Evolutionary conservation across 1,139 yeast species (phyloP).

Genomic region (Yamadazyma sp.): DNA sequence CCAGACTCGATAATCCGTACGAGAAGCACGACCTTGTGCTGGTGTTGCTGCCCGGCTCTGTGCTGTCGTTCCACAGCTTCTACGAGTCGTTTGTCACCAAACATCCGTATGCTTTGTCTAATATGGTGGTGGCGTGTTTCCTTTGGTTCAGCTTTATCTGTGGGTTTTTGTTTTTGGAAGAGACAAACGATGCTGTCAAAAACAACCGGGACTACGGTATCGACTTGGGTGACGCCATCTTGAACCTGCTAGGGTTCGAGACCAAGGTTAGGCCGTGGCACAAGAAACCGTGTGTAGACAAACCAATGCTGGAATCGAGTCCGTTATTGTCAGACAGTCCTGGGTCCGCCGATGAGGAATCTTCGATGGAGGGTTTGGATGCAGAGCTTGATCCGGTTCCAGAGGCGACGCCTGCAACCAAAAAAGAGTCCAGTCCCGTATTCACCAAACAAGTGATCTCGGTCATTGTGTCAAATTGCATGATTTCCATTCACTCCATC

Average conservation of each 20-base stretch:
- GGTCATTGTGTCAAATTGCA: constrained; percentile 13
- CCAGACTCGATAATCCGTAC: constrained; percentile 16
- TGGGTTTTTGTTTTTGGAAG: constrained; percentile 57
- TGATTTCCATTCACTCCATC: constrained; percentile 39
- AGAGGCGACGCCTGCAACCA: constrained; percentile 1
- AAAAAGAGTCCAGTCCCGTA: background rate
- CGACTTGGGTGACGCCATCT: constrained; percentile 49
- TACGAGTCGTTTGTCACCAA: constrained; percentile 5
- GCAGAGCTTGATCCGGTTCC: constrained; percentile 3
- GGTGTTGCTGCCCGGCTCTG: background rate
- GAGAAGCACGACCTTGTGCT: background rate
- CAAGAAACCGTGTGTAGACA: background rate
- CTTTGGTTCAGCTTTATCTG: constrained; percentile 38
- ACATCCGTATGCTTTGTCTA: constrained; percentile 62
- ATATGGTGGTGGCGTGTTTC: constrained; percentile 49
- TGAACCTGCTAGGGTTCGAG: constrained; percentile 30
- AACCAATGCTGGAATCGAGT: constrained; percentile 6
- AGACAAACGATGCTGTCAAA: constrained; percentile 49
- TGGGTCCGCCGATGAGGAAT: background rate
- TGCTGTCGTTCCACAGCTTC: background rate
- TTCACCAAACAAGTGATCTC: constrained; percentile 14
- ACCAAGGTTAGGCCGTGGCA: constrained; percentile 14
- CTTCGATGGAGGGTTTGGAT: constrained; percentile 1
- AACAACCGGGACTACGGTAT: constrained; percentile 49
- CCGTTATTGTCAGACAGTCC: constrained; percentile 5